phyloP scores from a whole-genome alignment of 2,329 filamentous ascomycete genomes.

The Volutella citrinella region DNA sequence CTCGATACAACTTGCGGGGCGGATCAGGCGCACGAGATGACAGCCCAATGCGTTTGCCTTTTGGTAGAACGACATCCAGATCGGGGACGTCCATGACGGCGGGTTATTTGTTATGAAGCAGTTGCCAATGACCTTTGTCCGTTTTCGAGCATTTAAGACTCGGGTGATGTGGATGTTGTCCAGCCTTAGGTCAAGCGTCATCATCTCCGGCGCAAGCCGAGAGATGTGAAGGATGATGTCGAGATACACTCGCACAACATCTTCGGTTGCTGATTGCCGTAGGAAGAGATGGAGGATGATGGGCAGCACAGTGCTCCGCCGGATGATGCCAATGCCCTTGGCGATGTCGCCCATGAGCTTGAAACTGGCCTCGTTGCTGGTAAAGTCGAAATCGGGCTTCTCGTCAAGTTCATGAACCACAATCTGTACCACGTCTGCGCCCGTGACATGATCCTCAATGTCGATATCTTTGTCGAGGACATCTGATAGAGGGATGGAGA shows the following conservation, averaged over 20 bases:
- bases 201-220: conserved; percentile 60
- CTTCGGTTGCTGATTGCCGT: conserved; percentile 21
- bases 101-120: conserved; percentile 40
- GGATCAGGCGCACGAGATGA: conserved; percentile 59
- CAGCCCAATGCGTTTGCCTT: conserved; percentile 57
- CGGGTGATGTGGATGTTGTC: conserved; percentile 48
- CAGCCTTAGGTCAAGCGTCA: conserved; percentile 59
- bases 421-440: conserved; percentile 65
- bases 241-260: conserved; percentile 41
- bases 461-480: conserved; percentile 53
- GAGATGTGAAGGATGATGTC: conserved; percentile 58
- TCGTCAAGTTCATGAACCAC: conserved; percentile 36
- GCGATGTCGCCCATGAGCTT: conserved; percentile 51
- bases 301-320: conserved; percentile 60
- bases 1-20: conserved; percentile 52
- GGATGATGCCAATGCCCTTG: conserved; percentile 55
- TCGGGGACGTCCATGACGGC: conserved; percentile 53
- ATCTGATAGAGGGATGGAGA: conserved; percentile 58
- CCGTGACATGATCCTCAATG: conserved; percentile 63
- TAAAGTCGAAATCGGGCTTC: conserved; percentile 11
- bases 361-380: conserved; percentile 17
- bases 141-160: conserved; percentile 49
- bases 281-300: conserved; percentile 51
- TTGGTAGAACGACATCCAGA: conserved; percentile 56
- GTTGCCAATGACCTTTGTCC: conserved; percentile 61